A percentile compares a stretch with the other conserved stretches of the same genome.
These are phyloP conservation scores for Lepiota subincarnata DNA, from an alignment of 768 basidiomycete species.

Conservation along the genomic window DNA sequence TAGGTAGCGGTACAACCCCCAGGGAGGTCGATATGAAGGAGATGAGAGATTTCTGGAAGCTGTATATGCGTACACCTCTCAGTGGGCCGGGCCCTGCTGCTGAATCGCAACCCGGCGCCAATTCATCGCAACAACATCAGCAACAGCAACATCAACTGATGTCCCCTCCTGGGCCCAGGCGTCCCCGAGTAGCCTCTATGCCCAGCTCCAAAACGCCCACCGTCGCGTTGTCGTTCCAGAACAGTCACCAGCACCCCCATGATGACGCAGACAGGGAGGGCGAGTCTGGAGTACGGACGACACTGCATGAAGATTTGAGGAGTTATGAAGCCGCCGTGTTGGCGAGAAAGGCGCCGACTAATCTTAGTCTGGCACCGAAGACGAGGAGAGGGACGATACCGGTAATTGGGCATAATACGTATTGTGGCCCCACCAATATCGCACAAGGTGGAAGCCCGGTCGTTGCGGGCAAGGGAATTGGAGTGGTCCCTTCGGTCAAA, in stretches of 20 bases:
- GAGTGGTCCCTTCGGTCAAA: neutral
- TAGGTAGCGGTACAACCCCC: constrained; percentile 12
- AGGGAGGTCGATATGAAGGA: constrained; percentile 36
- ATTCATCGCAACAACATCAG: constrained; percentile 5
- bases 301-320: constrained; percentile 55
- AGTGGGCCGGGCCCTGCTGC: constrained; percentile 28
- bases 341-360: constrained; percentile 59
- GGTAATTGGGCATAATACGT: neutral
- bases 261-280: constrained; percentile 13
- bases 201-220: constrained; percentile 68
- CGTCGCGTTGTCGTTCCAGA: constrained; percentile 13
- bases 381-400: constrained; percentile 23
- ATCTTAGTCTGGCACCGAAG: constrained; percentile 51
- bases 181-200: constrained; percentile 61
- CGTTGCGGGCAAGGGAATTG: neutral
- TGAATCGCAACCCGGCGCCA: constrained; percentile 1
- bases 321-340: constrained; percentile 75
- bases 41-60: constrained; percentile 69
- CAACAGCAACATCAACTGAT: neutral
- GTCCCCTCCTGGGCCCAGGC: constrained; percentile 22
- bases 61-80: constrained; percentile 68
- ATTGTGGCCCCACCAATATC: neutral
- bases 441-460: neutral
- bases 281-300: constrained; percentile 33
- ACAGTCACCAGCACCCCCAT: constrained; percentile 14